A percentile compares a stretch with the other conserved stretches of the same genome.
Evolutionary conservation across 192 early-diverging fungal genomes (phyloP).

Genomic region (Entomortierella lignicola): DNA sequence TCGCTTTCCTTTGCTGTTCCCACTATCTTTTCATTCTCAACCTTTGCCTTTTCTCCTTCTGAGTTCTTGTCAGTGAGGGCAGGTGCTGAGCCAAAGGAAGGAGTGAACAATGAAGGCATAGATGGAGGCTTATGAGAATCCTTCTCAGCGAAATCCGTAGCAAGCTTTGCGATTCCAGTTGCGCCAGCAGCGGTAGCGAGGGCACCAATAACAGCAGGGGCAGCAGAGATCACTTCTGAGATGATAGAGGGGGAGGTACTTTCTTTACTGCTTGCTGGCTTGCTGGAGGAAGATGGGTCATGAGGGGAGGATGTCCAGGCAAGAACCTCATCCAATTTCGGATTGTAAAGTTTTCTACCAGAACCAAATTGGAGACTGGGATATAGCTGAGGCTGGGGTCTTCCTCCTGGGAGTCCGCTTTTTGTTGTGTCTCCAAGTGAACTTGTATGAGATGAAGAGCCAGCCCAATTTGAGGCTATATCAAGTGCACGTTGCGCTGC

Average conservation of each 20-base stretch:
- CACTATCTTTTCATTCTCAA: neutral
- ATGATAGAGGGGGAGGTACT: neutral
- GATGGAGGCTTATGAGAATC: slow-evolving; percentile 1
- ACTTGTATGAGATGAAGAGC: neutral
- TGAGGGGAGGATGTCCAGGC: slow-evolving; percentile 19
- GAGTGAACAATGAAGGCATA: slow-evolving; percentile 1
- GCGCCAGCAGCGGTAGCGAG: slow-evolving; percentile 11
- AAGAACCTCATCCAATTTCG: slow-evolving; percentile 36
- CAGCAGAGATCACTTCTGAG: slow-evolving; percentile 20
- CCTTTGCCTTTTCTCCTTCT: neutral
- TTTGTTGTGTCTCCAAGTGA: neutral
- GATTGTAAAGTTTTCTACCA: slow-evolving; percentile 18
- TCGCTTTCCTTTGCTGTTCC: neutral
- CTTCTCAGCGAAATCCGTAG: neutral
- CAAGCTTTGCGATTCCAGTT: neutral
- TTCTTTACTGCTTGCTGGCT: neutral
- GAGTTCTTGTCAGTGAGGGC: neutral
- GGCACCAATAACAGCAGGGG: slow-evolving; percentile 17
- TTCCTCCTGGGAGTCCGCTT: neutral
- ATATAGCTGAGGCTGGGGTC: slow-evolving; percentile 24
- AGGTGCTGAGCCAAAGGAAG: neutral
- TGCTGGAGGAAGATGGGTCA: neutral
- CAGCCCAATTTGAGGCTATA: neutral
- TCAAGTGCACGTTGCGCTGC: neutral
- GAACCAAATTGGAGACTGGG: slow-evolving; percentile 22